Evolutionary conservation across 495 filamentous ascomycete species (phyloP).

Genomic region (Penicillium mononematosum): DNA sequence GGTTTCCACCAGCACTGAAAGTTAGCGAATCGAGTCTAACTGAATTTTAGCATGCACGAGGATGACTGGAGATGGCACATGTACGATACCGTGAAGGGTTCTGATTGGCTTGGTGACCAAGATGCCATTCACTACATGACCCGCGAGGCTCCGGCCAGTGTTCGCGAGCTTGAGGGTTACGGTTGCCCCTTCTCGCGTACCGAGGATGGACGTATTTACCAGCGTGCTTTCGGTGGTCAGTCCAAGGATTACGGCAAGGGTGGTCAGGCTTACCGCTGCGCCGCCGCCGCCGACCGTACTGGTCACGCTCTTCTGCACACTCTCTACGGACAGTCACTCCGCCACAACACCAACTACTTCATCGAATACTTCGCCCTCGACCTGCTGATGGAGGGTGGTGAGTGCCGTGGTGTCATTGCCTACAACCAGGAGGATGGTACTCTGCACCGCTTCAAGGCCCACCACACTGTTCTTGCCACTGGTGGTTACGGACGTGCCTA

Average conservation of each 20-base stretch:
- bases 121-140: constrained; percentile 99
- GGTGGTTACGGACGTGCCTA: constrained; percentile 96
- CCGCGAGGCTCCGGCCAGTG: constrained; percentile 83
- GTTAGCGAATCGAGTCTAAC: constrained; percentile 18
- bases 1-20: constrained; percentile 18
- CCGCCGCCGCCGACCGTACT: constrained; percentile 91
- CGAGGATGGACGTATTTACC: constrained; percentile 96
- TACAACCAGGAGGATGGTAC: constrained; percentile 99
- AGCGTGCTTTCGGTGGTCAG: constrained; percentile 96
- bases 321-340: constrained; percentile 93
- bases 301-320: constrained; percentile 96
- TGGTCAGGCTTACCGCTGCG: constrained; percentile 95
- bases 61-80: constrained; percentile 99
- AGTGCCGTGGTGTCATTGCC: constrained; percentile 91
- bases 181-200: constrained; percentile 97
- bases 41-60: constrained; percentile 62
- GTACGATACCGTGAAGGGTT: constrained; percentile 99
- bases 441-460: constrained; percentile 89
- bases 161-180: constrained; percentile 95
- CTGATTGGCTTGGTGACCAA: constrained; percentile 97
- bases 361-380: constrained; percentile 98
- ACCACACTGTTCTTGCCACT: constrained; percentile 93
- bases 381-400: constrained; percentile 93
- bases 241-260: constrained; percentile 93
- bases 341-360: constrained; percentile 99